Percentiles rank a stretch among this genome's conserved stretches.
phyloP scores from a whole-genome alignment of 2,329 filamentous ascomycete genomes.

The Ceratocystis diversiconidia region DNA sequence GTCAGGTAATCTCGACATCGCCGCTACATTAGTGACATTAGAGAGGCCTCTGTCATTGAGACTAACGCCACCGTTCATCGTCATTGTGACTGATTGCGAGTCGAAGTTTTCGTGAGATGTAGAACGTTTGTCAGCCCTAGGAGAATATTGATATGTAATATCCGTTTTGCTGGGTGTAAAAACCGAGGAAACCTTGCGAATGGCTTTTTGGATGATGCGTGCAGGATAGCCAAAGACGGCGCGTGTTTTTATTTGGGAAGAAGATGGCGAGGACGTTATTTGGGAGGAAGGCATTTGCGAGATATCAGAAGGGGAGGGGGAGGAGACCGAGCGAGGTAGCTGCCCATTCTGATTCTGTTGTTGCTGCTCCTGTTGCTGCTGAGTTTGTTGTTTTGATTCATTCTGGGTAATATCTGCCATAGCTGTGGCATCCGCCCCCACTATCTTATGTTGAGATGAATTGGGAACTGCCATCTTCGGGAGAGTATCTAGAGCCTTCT shows the following conservation, averaged over 20 bases:
- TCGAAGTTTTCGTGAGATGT: constrained; percentile 4
- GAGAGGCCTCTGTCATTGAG: neutral
- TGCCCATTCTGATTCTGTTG: neutral
- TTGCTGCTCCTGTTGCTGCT: constrained; percentile 1
- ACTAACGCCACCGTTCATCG: neutral
- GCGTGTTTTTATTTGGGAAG: constrained; percentile 12
- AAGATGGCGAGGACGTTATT: constrained; percentile 6
- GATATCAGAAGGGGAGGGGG: constrained; percentile 3
- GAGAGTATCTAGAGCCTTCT: neutral
- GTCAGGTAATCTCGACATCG: neutral
- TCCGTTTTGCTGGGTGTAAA: constrained; percentile 12
- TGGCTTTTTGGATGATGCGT: constrained; percentile 16
- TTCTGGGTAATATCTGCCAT: neutral
- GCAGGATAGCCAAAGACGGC: constrained; percentile 12
- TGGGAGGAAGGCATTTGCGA: neutral
- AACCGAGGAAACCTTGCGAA: constrained; percentile 15
- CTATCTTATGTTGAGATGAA: constrained; percentile 13
- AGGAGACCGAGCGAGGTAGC: neutral
- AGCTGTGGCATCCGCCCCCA: neutral
- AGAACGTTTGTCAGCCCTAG: neutral
- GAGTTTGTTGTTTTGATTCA: constrained; percentile 4
- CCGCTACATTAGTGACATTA: neutral
- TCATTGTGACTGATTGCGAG: neutral
- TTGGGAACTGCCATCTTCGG: constrained; percentile 14
- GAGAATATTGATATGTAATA: neutral